phyloP scores from a whole-genome alignment of 2,329 filamentous ascomycete genomes.

The Penicillium hordei region DNA sequence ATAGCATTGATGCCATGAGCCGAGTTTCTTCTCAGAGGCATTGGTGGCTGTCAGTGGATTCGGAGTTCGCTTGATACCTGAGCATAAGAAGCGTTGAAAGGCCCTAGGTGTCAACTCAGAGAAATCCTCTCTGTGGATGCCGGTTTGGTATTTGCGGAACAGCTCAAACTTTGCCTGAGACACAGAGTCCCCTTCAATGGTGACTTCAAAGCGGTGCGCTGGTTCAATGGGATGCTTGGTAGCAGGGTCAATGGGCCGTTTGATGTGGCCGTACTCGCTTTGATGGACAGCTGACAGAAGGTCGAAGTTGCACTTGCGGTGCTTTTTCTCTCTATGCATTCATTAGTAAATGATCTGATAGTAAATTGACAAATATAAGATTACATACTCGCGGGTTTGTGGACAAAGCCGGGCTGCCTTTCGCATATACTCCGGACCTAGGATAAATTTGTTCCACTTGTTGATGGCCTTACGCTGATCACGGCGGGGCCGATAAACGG shows the following conservation, averaged over 20 bases:
- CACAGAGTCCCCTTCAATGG: constrained; percentile 48
- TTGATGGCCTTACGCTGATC: constrained; percentile 51
- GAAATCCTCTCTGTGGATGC: constrained; percentile 47
- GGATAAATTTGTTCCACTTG: constrained; percentile 49
- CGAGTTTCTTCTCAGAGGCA: constrained; percentile 45
- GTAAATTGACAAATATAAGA: neutral
- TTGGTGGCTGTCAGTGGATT: constrained; percentile 29
- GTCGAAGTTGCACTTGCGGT: constrained; percentile 46
- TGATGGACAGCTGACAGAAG: constrained; percentile 44
- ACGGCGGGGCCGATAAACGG: constrained; percentile 44
- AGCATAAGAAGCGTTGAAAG: constrained; percentile 51
- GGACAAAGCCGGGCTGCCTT: constrained; percentile 48
- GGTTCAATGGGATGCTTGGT: constrained; percentile 48
- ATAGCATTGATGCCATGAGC: constrained; percentile 54
- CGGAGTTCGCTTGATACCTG: constrained; percentile 44
- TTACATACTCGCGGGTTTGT: constrained; percentile 44
- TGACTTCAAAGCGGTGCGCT: constrained; percentile 51
- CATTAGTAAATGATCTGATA: constrained; percentile 11
- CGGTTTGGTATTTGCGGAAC: constrained; percentile 49
- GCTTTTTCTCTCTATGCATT: constrained; percentile 43
- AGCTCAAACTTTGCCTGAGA: constrained; percentile 51
- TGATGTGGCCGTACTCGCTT: constrained; percentile 46
- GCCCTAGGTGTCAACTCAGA: constrained; percentile 46
- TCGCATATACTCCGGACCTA: constrained; percentile 50
- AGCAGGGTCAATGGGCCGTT: constrained; percentile 45